Evolutionary conservation across 2,329 filamentous ascomycete genomes (phyloP).

Genomic region (Eutypa lata): DNA sequence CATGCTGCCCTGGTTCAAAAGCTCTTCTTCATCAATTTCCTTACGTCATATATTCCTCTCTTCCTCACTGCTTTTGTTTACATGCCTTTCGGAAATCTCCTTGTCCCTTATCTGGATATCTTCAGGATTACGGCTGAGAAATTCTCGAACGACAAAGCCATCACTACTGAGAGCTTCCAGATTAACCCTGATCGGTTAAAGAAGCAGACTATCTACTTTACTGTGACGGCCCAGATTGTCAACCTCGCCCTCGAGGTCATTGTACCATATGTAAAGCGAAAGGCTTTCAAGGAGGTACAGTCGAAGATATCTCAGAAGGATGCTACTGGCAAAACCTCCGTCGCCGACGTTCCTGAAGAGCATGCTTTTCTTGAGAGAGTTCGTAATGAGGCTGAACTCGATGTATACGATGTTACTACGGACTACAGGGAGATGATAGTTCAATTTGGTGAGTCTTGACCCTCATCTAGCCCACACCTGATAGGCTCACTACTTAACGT

Average conservation of each 20-base stretch:
- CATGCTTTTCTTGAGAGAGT: slow-evolving; percentile 76
- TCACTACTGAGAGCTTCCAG: slow-evolving; percentile 64
- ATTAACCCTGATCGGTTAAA: slow-evolving; percentile 82
- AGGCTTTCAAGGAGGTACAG: slow-evolving; percentile 71
- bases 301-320: slow-evolving; percentile 55
- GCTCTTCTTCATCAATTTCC: slow-evolving; percentile 94
- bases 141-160: slow-evolving; percentile 72
- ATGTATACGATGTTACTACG: slow-evolving; percentile 81
- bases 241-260: slow-evolving; percentile 82
- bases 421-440: slow-evolving; percentile 95
- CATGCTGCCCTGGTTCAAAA: slow-evolving; percentile 85
- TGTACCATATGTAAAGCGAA: slow-evolving; percentile 80
- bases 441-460: slow-evolving; percentile 57
- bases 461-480: slow-evolving; percentile 18
- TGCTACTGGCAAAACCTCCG: slow-evolving; percentile 29
- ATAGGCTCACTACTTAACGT: too few species aligned
- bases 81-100: slow-evolving; percentile 80
- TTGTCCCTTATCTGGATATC: slow-evolving; percentile 83
- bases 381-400: slow-evolving; percentile 77
- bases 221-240: slow-evolving; percentile 88
- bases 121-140: slow-evolving; percentile 72
- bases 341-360: slow-evolving; percentile 73
- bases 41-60: slow-evolving; percentile 91
- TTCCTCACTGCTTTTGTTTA: slow-evolving; percentile 93
- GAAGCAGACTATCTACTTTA: slow-evolving; percentile 94